Evolutionary conservation across 805 yeast species (phyloP).

Genomic region (Schizosaccharomyces cryophilus): DNA sequence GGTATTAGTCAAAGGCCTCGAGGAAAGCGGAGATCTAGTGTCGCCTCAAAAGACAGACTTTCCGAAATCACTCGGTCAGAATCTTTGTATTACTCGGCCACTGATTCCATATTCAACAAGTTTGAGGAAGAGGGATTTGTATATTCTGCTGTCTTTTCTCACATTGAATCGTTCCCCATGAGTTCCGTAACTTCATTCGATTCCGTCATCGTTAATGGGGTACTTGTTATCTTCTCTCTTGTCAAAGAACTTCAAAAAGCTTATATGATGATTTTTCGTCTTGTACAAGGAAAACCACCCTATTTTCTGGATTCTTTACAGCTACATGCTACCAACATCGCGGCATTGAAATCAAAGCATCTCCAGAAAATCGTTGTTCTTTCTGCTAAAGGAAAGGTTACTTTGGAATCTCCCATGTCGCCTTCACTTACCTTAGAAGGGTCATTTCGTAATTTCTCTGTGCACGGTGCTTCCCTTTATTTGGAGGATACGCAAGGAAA

Average conservation of each 20-base stretch:
- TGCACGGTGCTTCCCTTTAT: neutral
- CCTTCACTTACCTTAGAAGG: neutral
- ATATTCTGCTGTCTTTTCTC: neutral
- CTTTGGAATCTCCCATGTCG: constrained; percentile 4
- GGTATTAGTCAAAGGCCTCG: neutral
- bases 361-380: neutral
- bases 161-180: neutral
- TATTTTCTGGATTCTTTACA: neutral
- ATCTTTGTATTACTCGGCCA: neutral
- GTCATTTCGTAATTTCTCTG: neutral
- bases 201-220: neutral
- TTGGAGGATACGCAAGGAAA: neutral
- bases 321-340: neutral
- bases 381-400: constrained; percentile 1
- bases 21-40: neutral
- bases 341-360: neutral
- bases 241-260: neutral
- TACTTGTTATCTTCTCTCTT: neutral
- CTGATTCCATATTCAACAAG: neutral
- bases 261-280: neutral
- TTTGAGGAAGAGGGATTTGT: neutral
- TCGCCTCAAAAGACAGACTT: neutral
- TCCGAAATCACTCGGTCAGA: neutral
- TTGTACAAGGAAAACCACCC: neutral
- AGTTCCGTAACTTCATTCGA: neutral